Base-by-base conservation (phyloP, 805 yeast species). In the Brettanomyces anomalus region DNA sequence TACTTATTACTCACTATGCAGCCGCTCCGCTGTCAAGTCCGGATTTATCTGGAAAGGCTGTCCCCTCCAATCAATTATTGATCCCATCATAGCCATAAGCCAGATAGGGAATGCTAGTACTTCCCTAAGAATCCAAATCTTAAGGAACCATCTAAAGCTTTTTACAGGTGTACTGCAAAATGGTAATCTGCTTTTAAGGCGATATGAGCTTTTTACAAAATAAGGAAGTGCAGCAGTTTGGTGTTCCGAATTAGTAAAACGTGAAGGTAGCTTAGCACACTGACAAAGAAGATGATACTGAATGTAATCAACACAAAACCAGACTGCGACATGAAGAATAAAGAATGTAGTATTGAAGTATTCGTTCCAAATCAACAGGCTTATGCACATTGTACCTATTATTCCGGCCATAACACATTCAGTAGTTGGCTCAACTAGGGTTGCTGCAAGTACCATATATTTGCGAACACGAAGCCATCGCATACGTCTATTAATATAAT, bases 391-490 rank as follows among this genome's bases (percentile, higher is more conserved):
- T 0, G 81, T 65, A 4, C 95, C 95, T 56, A 76, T 74, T 0
- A 71, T 17, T 0, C 90, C 93, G 50, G 80, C 71, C 3, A 85
- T 58, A 2, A 87, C 47, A 37, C 82, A 74, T 58, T 87, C 96
- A 0, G 96, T 87, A 5, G 89, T 74, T 3, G 96, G 96, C 55
- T 87, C 96, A 21, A 86, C 65, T 40, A 87, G 57, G 0, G 96
- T 87, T 1, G 96, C 96, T 13, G 78, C 77, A 26, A 81, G 63
- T 3, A 87, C 96, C 94, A 87, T 86, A 57, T 85, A 85, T 54
- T 82, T 84, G 30, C 96, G 67, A 11, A 86, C 94, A 36, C 96
- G 68, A 18, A 87, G 63, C 96, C 96, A 87, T 44, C 96, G 67
- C 20, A 81, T 77, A 43, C 96, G 65, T 43, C 96, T 68, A 37